Evolutionary conservation across 164 flowering plant genomes (phyloP).

Genomic region (Tetrastigma voinierianum): DNA sequence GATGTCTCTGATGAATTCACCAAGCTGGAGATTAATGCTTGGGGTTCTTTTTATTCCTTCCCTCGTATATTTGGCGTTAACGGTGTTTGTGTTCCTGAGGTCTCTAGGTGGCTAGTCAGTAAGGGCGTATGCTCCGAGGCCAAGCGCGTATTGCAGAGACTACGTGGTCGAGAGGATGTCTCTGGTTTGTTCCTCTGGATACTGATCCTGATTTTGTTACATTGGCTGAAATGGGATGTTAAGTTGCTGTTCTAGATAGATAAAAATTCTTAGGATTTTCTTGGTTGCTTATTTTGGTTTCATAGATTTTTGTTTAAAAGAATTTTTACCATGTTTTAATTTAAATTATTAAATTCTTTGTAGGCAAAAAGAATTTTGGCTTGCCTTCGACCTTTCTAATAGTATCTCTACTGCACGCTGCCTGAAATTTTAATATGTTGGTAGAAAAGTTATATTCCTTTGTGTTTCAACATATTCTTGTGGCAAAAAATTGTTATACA

Average conservation of each 20-base stretch:
- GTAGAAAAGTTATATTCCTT: neutral
- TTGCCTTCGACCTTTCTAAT: neutral
- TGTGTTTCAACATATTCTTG: neutral
- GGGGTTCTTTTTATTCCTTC: constrained; percentile 55
- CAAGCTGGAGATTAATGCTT: constrained; percentile 67
- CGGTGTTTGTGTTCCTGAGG: constrained; percentile 54
- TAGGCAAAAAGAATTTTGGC: neutral
- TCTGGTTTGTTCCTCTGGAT: constrained; percentile 32
- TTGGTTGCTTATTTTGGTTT: neutral
- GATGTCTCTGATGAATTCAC: constrained; percentile 44
- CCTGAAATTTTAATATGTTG: neutral
- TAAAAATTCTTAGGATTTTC: neutral
- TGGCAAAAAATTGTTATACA: neutral
- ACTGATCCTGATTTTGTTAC: neutral
- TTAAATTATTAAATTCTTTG: neutral
- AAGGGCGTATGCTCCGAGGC: constrained; percentile 62
- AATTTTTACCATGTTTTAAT: neutral
- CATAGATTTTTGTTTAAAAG: neutral
- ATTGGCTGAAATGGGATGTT: neutral
- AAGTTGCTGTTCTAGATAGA: no score
- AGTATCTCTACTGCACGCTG: neutral
- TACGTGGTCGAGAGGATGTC: constrained; percentile 62
- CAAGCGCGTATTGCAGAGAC: constrained; percentile 44
- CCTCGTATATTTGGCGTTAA: constrained; percentile 32
- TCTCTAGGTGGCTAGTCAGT: constrained; percentile 72